phyloP scores from a whole-genome alignment of 345 rosid species.

The Acer negundo region DNA sequence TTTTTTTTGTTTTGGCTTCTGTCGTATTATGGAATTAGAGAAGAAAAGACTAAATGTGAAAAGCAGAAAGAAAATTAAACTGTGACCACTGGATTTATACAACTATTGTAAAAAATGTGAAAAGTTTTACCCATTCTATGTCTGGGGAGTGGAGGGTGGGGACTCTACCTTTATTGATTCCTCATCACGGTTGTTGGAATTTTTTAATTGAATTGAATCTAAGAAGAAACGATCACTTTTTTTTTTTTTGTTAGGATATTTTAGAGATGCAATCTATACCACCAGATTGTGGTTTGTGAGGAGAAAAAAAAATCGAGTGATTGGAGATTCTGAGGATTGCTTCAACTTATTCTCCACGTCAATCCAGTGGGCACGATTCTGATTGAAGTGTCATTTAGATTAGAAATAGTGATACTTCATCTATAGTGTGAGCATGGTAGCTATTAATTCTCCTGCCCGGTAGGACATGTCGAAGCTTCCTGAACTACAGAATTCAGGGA shows the following conservation, averaged over 20 bases:
- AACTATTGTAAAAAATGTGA: background rate
- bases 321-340: constrained; percentile 1
- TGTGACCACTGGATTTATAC: background rate
- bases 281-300: background rate
- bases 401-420: background rate
- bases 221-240: background rate
- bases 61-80: background rate
- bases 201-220: background rate
- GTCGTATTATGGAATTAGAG: background rate
- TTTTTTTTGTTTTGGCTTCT: too few relatives aligned
- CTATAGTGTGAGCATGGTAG: background rate
- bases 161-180: constrained; percentile 1
- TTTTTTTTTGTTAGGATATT: background rate
- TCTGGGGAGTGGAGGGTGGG: background rate
- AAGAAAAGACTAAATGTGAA: background rate
- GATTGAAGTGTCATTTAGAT: background rate
- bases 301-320: background rate
- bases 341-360: background rate
- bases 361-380: background rate
- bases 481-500: background rate
- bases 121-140: background rate
- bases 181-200: background rate
- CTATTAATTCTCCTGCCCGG: background rate
- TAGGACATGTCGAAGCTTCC: background rate
- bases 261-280: background rate